Conservation (phyloP, 345 rosid genomes). For the Fremontodendron californicum region DNA sequence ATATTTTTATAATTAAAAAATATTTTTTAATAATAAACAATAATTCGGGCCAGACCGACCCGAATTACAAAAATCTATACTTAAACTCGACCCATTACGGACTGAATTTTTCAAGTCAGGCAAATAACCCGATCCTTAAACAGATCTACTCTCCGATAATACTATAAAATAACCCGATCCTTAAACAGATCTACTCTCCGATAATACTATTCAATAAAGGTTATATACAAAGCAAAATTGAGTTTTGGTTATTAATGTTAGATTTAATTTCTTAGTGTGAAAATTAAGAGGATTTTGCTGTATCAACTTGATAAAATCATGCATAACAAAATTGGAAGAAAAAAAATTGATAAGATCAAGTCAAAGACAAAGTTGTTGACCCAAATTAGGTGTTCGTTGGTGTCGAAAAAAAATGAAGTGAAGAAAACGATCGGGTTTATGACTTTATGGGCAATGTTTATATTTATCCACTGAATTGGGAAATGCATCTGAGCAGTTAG, state of each 20-base stretch:
- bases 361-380: background rate
- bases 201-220: background rate
- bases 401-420: background rate
- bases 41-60: too few relatives aligned
- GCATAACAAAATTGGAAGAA: background rate
- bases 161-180: too few relatives aligned
- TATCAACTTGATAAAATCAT: background rate
- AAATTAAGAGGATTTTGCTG: background rate
- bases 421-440: background rate
- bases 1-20: too few relatives aligned
- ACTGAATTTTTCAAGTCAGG: too few relatives aligned
- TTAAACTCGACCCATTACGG: too few relatives aligned
- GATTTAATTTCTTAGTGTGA: conserved; percentile 3
- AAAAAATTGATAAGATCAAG: background rate
- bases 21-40: too few relatives aligned
- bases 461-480: background rate
- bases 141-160: too few relatives aligned
- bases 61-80: too few relatives aligned
- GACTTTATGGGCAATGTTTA: background rate
- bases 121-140: too few relatives aligned
- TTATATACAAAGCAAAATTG: background rate
- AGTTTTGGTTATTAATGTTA: background rate
- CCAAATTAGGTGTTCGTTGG: background rate
- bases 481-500: background rate
- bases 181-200: too few relatives aligned